Percentiles rank a stretch among this genome's conserved stretches.
Conservation (phyloP, 768 basidiomycete genomes). For the Suillus subaureus region DNA sequence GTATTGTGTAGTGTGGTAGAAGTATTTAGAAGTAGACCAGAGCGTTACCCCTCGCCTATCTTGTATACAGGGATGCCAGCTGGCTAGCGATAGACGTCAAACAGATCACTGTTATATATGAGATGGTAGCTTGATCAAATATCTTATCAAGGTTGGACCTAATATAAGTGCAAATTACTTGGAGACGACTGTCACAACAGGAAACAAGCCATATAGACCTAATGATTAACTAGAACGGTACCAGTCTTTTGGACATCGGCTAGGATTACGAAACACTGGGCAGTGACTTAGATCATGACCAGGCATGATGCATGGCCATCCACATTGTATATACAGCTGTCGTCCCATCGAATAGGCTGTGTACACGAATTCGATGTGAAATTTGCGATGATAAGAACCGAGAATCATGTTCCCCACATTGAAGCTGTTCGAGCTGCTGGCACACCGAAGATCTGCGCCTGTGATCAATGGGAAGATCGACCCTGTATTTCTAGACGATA, state of each 20-base stretch:
- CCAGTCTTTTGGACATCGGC: not conserved
- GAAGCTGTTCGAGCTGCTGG: not conserved
- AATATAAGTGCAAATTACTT: not conserved
- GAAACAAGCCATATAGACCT: not conserved
- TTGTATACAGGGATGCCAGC: not conserved
- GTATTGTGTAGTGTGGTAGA: conserved; percentile 5
- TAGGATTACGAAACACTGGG: not conserved
- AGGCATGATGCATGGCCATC: not conserved
- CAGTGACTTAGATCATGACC: too few relatives aligned
- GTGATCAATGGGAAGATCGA: not conserved
- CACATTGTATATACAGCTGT: not conserved
- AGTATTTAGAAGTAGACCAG: conserved; percentile 3
- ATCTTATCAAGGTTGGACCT: not conserved
- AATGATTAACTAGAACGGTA: not conserved
- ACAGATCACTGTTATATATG: not conserved
- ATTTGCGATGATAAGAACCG: not conserved
- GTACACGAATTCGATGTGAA: not conserved
- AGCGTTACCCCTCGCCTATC: not conserved
- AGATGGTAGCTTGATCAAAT: not conserved
- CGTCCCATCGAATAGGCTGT: not conserved
- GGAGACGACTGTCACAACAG: not conserved
- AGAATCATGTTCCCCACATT: not conserved
- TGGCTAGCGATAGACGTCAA: not conserved
- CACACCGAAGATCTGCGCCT: not conserved
- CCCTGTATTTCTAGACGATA: not conserved